Percentiles rank a stretch among this genome's conserved stretches.
Conservation (phyloP, 225 moss, liverwort and hornwort species). For the Sphagnum contortum region DNA sequence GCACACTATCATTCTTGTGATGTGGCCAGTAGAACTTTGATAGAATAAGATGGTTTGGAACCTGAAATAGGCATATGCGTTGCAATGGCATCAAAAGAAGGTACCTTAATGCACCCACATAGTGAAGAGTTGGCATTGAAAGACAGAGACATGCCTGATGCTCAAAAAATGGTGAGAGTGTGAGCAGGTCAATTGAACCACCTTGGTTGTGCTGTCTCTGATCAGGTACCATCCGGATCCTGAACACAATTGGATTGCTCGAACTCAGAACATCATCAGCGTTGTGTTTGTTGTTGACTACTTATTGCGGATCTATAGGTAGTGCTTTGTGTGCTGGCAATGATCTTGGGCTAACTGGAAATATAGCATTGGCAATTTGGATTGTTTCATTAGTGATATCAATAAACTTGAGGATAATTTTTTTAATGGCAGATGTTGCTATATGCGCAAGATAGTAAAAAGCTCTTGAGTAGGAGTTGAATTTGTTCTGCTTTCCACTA, state of each 20-base stretch:
- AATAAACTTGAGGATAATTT: neutral
- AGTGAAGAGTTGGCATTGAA: too few relatives aligned
- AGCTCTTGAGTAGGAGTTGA: neutral
- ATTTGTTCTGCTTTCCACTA: neutral
- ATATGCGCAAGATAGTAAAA: neutral
- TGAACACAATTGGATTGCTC: constrained; percentile 51
- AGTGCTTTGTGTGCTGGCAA: neutral
- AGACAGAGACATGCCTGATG: too few relatives aligned
- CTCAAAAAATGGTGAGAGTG: too few relatives aligned
- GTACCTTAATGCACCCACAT: too few relatives aligned
- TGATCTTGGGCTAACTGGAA: too few relatives aligned
- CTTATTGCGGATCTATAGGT: constrained; percentile 65
- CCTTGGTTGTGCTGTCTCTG: neutral
- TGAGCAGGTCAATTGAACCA: too few relatives aligned
- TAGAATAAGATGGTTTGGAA: too few relatives aligned
- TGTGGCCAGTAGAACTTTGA: too few relatives aligned
- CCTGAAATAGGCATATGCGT: too few relatives aligned
- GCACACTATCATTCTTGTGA: too few relatives aligned
- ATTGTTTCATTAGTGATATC: neutral
- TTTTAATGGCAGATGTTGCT: neutral
- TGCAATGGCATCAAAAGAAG: too few relatives aligned
- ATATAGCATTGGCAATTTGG: too few relatives aligned
- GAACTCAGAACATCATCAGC: constrained; percentile 61
- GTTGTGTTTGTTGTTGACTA: constrained; percentile 64
- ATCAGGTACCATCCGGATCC: constrained; percentile 41